Evolutionary conservation across 305 asterid species (phyloP).

Genomic region (Rubia peregrina): DNA sequence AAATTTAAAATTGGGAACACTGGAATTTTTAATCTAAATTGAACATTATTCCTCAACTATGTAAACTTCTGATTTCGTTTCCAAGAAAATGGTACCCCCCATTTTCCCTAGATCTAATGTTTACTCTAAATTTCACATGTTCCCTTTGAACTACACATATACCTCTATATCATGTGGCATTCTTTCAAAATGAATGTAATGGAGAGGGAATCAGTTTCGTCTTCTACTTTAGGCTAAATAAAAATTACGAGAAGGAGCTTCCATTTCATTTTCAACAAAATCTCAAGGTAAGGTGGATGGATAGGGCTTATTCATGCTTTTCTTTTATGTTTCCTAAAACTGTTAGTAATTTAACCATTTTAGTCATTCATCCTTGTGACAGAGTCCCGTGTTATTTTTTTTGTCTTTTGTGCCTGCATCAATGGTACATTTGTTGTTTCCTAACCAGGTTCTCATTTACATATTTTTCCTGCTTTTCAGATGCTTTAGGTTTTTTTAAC

Average conservation of each 20-base stretch:
- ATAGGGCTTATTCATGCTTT: not conserved
- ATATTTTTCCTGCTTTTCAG: slow-evolving; percentile 11
- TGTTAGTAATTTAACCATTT: slow-evolving; percentile 4
- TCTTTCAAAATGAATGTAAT: slow-evolving; percentile 70
- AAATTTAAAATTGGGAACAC: not conserved
- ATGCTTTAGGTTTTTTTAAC: slow-evolving; percentile 19
- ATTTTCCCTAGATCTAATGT: not conserved
- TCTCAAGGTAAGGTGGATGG: slow-evolving; percentile 47
- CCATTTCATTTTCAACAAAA: slow-evolving; percentile 75
- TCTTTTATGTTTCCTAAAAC: slow-evolving; percentile 1
- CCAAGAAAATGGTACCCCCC: not conserved
- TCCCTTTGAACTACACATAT: slow-evolving; percentile 33
- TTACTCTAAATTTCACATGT: slow-evolving; percentile 5
- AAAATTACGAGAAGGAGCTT: slow-evolving; percentile 56
- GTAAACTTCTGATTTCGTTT: not conserved
- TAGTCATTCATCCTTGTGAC: not conserved
- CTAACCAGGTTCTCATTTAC: not conserved
- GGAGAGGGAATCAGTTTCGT: slow-evolving; percentile 80
- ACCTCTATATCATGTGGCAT: slow-evolving; percentile 70
- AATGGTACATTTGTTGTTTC: slow-evolving; percentile 1
- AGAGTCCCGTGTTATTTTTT: not conserved
- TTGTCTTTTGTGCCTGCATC: not conserved
- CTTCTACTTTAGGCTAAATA: slow-evolving; percentile 79
- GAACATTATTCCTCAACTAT: not conserved
- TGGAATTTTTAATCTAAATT: not conserved